Evolutionary conservation across 179 eudicot species (phyloP).

Genomic region (Spinacia oleracea): DNA sequence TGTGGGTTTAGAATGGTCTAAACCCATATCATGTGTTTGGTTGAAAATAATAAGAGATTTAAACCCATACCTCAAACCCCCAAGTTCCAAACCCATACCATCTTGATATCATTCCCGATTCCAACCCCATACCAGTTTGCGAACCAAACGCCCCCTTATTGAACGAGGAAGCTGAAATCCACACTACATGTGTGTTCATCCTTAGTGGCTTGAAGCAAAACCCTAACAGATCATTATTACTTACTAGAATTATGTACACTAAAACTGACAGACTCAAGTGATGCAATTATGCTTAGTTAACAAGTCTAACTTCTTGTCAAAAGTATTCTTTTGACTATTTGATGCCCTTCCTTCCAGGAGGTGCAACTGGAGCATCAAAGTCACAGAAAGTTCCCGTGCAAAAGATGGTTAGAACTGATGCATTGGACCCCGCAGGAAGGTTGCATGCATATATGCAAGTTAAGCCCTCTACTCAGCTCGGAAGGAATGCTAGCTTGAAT

Average conservation of each 20-base stretch:
- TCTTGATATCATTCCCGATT: too few relatives aligned
- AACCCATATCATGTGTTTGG: too few relatives aligned
- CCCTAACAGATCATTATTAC: neutral
- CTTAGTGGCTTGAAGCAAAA: neutral
- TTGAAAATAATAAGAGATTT: too few relatives aligned
- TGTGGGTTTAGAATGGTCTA: too few relatives aligned
- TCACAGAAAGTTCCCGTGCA: conserved; percentile 67
- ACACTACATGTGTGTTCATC: neutral
- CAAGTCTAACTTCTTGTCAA: neutral
- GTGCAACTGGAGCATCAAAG: conserved; percentile 38
- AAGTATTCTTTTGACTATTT: neutral
- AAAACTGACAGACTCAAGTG: neutral
- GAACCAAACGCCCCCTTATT: too few relatives aligned
- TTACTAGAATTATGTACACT: neutral
- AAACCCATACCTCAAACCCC: too few relatives aligned
- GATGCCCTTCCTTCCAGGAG: conserved; percentile 17
- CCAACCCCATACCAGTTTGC: too few relatives aligned
- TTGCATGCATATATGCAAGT: conserved; percentile 94
- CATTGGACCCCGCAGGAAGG: conserved; percentile 92
- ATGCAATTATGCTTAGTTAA: conserved; percentile 3
- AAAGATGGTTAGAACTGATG: conserved; percentile 88
- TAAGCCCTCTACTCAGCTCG: conserved; percentile 58
- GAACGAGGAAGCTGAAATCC: conserved; percentile 4
- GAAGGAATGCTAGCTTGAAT: conserved; percentile 51
- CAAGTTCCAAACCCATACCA: too few relatives aligned